These are phyloP conservation scores for Paraphaeosphaeria minitans DNA, from an alignment of 2,329 filamentous ascomycete genomes.

Conservation along the genomic window DNA sequence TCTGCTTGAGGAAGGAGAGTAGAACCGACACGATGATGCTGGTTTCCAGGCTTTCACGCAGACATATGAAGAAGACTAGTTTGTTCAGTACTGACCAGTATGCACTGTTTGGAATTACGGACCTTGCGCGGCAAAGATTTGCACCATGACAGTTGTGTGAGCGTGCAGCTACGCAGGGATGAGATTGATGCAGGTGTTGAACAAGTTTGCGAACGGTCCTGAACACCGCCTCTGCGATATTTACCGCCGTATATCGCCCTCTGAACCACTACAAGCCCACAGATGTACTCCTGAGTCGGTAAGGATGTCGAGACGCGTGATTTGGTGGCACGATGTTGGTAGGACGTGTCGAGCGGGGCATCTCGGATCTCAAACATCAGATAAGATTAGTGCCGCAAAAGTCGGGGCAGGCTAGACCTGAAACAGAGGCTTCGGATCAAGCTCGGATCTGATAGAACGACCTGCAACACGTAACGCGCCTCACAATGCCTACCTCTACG, in stretches of 20 bases:
- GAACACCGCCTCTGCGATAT: background rate
- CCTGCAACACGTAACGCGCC: background rate
- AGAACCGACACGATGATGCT: conserved; percentile 85
- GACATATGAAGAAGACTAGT: conserved; percentile 83
- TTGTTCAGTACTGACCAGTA: background rate
- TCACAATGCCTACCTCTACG: background rate
- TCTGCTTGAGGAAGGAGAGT: conserved; percentile 82
- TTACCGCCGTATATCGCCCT: background rate
- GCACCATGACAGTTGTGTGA: background rate
- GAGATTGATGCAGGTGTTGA: background rate
- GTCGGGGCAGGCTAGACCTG: background rate
- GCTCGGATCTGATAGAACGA: background rate
- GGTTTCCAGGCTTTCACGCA: conserved; percentile 82
- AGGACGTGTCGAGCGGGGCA: background rate
- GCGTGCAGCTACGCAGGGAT: background rate
- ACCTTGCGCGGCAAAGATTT: conserved; percentile 1
- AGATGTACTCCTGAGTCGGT: background rate
- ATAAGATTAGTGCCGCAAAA: background rate
- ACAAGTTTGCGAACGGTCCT: background rate
- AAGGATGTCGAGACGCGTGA: background rate
- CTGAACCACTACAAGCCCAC: background rate
- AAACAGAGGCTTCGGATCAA: background rate
- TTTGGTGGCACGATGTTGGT: background rate
- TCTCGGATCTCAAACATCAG: background rate
- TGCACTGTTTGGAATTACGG: background rate